Base-by-base conservation (phyloP, 2,329 filamentous ascomycete genomes). In the Biscogniauxia marginata region DNA sequence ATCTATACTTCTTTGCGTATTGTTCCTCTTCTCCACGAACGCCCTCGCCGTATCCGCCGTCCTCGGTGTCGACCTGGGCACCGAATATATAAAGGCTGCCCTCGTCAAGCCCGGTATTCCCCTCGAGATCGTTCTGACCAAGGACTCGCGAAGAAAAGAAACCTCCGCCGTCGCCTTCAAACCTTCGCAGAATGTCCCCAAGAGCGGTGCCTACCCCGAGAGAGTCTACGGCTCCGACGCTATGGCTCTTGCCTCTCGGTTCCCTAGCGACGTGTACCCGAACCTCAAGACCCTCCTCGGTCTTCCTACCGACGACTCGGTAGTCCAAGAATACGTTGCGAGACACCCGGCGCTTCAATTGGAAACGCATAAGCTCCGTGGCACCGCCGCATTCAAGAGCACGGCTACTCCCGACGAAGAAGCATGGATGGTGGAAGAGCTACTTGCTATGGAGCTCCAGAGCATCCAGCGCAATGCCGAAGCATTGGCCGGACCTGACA, bases 141-240 rank as follows among this genome's bases (percentile, higher is more conserved):
- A 98, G 73, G 95, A 99, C 77, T 97, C 95, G 24, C 90, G 96
- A 74, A 89, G 95, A 70, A 99, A 99, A 80, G 95, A 99, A 74
- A 84, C 84, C 21, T 91, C 93, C 1, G 93, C 92, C 45, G 86
- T 99, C 65, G 89, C 91, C 46, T 98, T 99, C 79, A 98, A 99
- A 77, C 91, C 93, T 39, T 81, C 85, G n/a, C 84, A 84, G 65
- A 78, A 82, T 67, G 84, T 82, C 53, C 79, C 84, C 57, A 82
- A 83, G 67, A 79, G 79, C 63, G 87, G 84, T 52, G 75, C 79
- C 18, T 97, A 89, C 72, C 95, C 95, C 43, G 95, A 99, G 76
- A 84, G 95, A 67, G 84, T 89, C 56, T 99, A 98, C 71, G 95
- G 95, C 71, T 90, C 89, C 63, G 93, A 98, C 77, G 93, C 95